Evolutionary conservation across 1,284 basidiomycete genomes (phyloP).

Genomic region (Moesziomyces sp.): DNA sequence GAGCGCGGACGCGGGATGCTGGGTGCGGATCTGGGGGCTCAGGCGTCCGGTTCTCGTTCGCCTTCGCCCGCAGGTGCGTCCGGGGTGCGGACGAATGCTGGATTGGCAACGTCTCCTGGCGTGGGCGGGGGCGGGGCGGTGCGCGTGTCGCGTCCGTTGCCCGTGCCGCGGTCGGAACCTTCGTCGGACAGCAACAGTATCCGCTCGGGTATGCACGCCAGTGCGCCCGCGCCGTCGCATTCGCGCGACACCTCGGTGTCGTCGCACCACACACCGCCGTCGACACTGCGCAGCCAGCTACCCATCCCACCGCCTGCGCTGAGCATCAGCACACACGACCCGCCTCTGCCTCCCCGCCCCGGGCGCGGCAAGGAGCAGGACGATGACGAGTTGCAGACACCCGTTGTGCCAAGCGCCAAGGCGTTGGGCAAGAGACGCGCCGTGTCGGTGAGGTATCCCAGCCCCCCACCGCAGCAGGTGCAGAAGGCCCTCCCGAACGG

Average conservation of each 20-base stretch:
- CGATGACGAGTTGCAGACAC: constrained; percentile 48
- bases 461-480: constrained; percentile 9
- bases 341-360: background rate
- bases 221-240: constrained; percentile 2
- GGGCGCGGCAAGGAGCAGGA: constrained; percentile 11
- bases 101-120: no score
- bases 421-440: constrained; percentile 59
- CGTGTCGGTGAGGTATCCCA: constrained; percentile 30
- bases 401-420: constrained; percentile 53
- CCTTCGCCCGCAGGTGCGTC: constrained; percentile 2
- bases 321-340: no score
- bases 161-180: constrained; percentile 26
- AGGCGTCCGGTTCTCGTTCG: constrained; percentile 18
- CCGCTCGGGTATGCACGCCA: constrained; percentile 7
- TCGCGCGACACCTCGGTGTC: constrained; percentile 2
- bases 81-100: background rate
- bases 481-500: background rate
- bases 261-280: background rate
- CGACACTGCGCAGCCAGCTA: no score
- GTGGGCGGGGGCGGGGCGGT: background rate
- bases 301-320: no score
- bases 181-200: constrained; percentile 29
- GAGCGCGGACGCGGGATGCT: constrained; percentile 3
- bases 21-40: constrained; percentile 1
- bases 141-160: constrained; percentile 23